Evolutionary conservation across 352 stramenopile genomes (phyloP), one percentile per base, ranked within the genome.

Genomic region (Globisporangium iwayamae): DNA sequence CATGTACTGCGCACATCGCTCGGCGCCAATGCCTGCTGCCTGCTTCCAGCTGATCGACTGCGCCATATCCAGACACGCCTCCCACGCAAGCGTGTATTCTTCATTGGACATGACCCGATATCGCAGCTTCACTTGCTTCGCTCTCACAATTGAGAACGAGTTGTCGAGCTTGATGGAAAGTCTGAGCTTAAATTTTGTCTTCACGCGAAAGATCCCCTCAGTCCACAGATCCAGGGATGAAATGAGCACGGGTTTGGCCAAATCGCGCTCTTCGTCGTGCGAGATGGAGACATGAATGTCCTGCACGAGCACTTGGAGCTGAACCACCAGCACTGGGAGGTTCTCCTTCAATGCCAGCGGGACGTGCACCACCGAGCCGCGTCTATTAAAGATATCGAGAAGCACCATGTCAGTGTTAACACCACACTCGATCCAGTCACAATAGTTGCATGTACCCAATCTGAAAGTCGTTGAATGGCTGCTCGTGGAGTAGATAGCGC

Each of bases 21-120:
- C 59, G 34, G 69, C 56, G 4, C 79, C 83, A 36, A 52, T 51
- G 18, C 56, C 70, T 1, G 79, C 79, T 2, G 74, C 72, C 13
- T 75, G 63, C 38, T 94, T 94, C 85, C 85, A 94, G 30, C 68
- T 81, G 34, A 94, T 94, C 2, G 78, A 79, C 54, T 82, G 75
- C n/a, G 85, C 85, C 67, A 90, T 83, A 41, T 81, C 76, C 16
- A 77, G 50, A 47, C 79, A 91, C 3, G 78, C 74, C 63, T 83
- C 68, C 85, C 85, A 94, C 7, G 79, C 80, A 0, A 36, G 39
- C 5, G 65, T 58, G 54, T 87, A 91, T 3, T 78, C 68, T 10
- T 25, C 50, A 3, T 45, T 32, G 8, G 69, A 62, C 8, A 74
- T 52, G 38, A 65, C 62, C 6, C 52, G 14, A 22, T 74, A 67